Evolutionary conservation across 2,329 filamentous ascomycete genomes (phyloP), one percentile per base, ranked within the genome.

Genomic region (Onygenales sp.): DNA sequence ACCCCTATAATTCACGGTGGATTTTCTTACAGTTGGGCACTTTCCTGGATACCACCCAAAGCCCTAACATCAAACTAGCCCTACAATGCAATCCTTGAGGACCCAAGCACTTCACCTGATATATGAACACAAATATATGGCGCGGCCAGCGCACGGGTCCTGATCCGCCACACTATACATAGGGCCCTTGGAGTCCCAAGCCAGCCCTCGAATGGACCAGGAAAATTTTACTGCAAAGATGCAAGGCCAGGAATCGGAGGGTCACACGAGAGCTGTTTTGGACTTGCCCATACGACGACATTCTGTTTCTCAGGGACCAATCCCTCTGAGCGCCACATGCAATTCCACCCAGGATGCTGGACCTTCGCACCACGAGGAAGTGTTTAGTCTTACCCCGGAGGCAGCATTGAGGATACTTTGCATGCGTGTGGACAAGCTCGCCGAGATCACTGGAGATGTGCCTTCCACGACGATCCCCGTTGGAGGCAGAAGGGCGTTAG

Each of bases 341-440:
- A 27, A 27, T 27, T 27, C 21, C 4, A 9, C 39, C 14, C 37
- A 50, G 14, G 9, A 8, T 17, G 47, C 34, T 40, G n/a, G 31
- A 34, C n/a, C 21, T n/a, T 14, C 51, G 27, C 34, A 40, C 40
- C 31, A 42, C 27, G 52, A 43, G 34, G 37, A 53, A 14, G 46
- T 49, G 27, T 21, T 44, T 13, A 40, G n/a, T 4, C n/a, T 48
- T 40, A 10, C 52, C n/a, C 45, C 52, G 3, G 52, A 49, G 27
- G 42, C 34, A 31, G 91, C 91, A 4, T 79, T 97, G 63, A 87
- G 85, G 63, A 75, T 95, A 58, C 79, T 97, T n/a, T 84, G 84
- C 59, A 77, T 82, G 40, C 82, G 82, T 54, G 75, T 90, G 56
- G 86, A 90, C 49, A 62, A 61, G 31, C 62, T 77, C 17, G 66